Conservation (phyloP, 2,329 filamentous ascomycete species). For the Botrytis fabae region DNA sequence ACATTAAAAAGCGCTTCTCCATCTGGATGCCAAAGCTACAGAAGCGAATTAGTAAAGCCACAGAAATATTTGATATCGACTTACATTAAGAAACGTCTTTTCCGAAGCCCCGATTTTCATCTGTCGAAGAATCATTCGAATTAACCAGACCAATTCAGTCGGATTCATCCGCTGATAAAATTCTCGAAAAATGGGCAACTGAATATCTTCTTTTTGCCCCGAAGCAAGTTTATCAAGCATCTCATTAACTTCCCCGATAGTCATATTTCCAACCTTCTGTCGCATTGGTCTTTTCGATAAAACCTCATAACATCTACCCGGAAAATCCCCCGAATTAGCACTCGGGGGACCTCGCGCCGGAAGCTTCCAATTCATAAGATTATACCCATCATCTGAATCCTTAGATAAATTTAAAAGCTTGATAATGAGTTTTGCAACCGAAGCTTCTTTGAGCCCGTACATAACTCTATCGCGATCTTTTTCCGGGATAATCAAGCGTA, state of each 20-base stretch:
- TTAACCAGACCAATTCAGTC: constrained; percentile 90
- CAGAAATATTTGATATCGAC: not conserved
- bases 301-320: constrained; percentile 83
- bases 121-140: constrained; percentile 85
- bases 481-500: constrained; percentile 87
- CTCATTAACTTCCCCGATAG: constrained; percentile 85
- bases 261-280: constrained; percentile 73
- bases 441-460: constrained; percentile 92
- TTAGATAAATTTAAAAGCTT: constrained; percentile 90
- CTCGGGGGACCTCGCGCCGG: constrained; percentile 66
- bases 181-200: constrained; percentile 74
- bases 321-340: constrained; percentile 84
- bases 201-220: constrained; percentile 77
- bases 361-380: constrained; percentile 87
- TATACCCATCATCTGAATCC: constrained; percentile 84
- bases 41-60: constrained; percentile 34
- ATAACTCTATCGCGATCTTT: constrained; percentile 90
- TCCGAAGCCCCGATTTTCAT: constrained; percentile 78
- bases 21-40: constrained; percentile 76
- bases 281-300: constrained; percentile 80
- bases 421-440: constrained; percentile 86
- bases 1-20: constrained; percentile 81
- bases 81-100: constrained; percentile 73
- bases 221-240: constrained; percentile 76
- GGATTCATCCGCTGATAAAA: constrained; percentile 93